Base-by-base conservation (phyloP, 805 yeast species). In the Debaryomyces hansenii region DNA sequence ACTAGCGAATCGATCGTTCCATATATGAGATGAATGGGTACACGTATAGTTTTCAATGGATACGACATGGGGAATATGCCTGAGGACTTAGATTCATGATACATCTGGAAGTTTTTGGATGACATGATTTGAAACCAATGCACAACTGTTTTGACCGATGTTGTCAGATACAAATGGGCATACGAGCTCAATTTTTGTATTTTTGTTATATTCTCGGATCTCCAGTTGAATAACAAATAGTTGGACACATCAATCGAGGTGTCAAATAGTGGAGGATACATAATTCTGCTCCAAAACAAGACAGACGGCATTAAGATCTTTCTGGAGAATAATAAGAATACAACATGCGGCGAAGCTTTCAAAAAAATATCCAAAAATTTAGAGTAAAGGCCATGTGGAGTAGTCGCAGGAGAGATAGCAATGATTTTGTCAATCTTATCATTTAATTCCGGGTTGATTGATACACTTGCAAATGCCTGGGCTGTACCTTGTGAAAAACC, bases 401-500 rank as follows among this genome's bases (percentile, higher is more conserved):
- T 85, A 77, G 92, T 85, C 1, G 97, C 97, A 0, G 98, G 98
- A 0, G 96, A 88, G 38, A 91, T 78, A 1, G 96, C 97, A 46
- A 91, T 80, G 51, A 91, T 85, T 42, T 63, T 57, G 31, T 76
- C 77, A 40, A 79, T 69, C 47, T 76, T 74, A 64, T 64, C 54
- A 62, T 87, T 88, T 46, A 91, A 71, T 2, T 75, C 72, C 6
- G 85, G 83, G 58, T 83, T 81, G 14, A 84, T 57, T 0, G 94
- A 79, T 18, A 90, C 69, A 9, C 95, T 77, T 0, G 96, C 97
- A 63, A 91, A 84, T 36, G 90, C 90, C 64, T 92, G 97, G 1
- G 97, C 96, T 0, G 96, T 83, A 16, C 98, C 98, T 64, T 91
- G 98, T 20, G 91, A 83, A 59, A 92, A 92, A 1, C 97, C 98